phyloP scores from a whole-genome alignment of 2,329 filamentous ascomycete species.

The Apiospora arundinis region DNA sequence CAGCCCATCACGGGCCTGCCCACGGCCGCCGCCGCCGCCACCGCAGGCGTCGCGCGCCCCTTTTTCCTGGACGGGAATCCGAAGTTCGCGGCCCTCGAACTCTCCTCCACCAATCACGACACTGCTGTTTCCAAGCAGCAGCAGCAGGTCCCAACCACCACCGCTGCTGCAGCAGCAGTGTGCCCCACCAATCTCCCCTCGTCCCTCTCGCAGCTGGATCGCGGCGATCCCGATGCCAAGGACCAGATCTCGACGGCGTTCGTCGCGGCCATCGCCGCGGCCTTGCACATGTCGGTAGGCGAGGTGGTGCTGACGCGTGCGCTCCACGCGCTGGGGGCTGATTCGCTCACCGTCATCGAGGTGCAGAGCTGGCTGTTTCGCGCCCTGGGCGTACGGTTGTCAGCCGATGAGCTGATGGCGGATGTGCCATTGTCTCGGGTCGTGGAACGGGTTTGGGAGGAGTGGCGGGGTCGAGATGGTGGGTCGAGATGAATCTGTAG shows the following conservation, averaged over 20 bases:
- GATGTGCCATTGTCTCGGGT: conserved; percentile 9
- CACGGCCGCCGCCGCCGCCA: not conserved
- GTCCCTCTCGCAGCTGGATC: not conserved
- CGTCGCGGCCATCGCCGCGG: conserved; percentile 13
- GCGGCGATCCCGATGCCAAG: conserved; percentile 1
- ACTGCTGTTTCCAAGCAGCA: not conserved
- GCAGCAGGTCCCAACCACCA: not conserved
- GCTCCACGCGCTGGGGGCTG: conserved; percentile 17
- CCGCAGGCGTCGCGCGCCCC: not conserved
- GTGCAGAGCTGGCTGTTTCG: conserved; percentile 23
- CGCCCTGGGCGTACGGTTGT: not conserved
- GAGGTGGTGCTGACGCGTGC: conserved; percentile 2
- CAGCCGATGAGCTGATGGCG: conserved; percentile 11
- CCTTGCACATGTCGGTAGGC: conserved; percentile 6
- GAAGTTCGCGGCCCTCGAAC: conserved; percentile 3
- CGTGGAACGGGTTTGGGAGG: conserved; percentile 11
- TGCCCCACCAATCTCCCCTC: not conserved
- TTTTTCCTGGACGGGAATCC: conserved; percentile 14
- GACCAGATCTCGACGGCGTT: not conserved
- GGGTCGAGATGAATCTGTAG: not conserved
- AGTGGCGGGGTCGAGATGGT: conserved; percentile 2
- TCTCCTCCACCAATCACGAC: not conserved
- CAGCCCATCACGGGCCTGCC: conserved; percentile 19
- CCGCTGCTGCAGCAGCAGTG: not conserved
- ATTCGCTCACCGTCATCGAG: conserved; percentile 24